Evolutionary conservation across 371 early-diverging fungal genomes (phyloP).

Genomic region (Mortierella sp.): DNA sequence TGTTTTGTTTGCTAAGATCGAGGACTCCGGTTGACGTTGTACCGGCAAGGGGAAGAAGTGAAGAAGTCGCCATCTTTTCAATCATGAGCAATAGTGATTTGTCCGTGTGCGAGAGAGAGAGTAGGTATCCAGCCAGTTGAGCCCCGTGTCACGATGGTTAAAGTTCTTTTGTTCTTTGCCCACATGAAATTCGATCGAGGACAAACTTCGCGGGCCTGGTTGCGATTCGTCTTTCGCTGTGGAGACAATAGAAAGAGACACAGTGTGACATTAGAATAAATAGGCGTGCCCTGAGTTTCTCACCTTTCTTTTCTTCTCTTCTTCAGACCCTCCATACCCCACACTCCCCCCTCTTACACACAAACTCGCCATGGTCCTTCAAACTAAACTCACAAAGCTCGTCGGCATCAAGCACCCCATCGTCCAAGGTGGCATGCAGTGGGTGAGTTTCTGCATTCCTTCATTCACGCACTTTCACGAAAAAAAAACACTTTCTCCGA

Average conservation of each 20-base stretch:
- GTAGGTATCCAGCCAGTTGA: too few species aligned
- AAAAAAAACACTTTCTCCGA: neutral
- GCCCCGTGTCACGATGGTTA: too few species aligned
- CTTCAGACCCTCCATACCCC: slow-evolving; percentile 11
- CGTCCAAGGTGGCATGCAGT: slow-evolving; percentile 64
- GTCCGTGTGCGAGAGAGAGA: too few species aligned
- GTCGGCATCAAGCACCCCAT: slow-evolving; percentile 81
- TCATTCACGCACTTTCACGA: neutral
- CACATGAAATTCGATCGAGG: slow-evolving; percentile 9
- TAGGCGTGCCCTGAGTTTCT: neutral
- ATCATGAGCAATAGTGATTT: too few species aligned
- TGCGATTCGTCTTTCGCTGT: slow-evolving; percentile 28
- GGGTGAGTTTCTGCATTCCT: slow-evolving; percentile 37
- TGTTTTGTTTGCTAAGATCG: neutral
- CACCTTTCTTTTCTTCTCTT: neutral
- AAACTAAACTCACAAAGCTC: slow-evolving; percentile 73
- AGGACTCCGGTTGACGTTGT: too few species aligned
- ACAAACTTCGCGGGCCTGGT: slow-evolving; percentile 4
- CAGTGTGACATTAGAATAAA: neutral
- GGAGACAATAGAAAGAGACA: neutral
- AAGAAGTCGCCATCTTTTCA: too few species aligned
- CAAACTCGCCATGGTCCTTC: slow-evolving; percentile 62
- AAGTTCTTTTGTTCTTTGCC: neutral
- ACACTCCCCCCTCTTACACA: slow-evolving; percentile 10
- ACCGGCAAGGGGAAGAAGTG: too few species aligned